These are phyloP conservation scores for Cyclocybe cylindracea DNA, from an alignment of 768 basidiomycete genomes.

Conservation along the genomic window DNA sequence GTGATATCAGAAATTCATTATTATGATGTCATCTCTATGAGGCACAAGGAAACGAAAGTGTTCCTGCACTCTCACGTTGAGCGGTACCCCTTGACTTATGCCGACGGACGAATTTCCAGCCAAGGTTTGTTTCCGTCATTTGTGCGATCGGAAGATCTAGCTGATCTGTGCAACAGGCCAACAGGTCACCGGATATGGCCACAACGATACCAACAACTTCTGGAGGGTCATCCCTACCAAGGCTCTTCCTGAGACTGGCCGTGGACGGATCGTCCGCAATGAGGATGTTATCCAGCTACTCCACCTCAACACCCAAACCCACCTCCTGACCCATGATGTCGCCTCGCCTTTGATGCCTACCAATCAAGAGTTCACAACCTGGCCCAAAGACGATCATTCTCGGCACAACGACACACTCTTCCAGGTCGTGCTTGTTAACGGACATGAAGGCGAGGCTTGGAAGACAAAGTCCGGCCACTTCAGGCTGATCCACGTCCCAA, in stretches of 20 bases:
- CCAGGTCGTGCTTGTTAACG: slow-evolving; percentile 71
- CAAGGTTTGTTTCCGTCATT: slow-evolving; percentile 55
- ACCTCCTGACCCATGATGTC: slow-evolving; percentile 94
- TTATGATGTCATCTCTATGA: slow-evolving; percentile 83
- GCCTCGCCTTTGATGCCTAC: slow-evolving; percentile 97
- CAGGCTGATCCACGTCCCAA: slow-evolving; percentile 84
- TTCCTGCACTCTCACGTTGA: slow-evolving; percentile 94
- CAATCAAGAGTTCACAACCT: slow-evolving; percentile 98
- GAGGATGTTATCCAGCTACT: slow-evolving; percentile 87
- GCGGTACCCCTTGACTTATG: slow-evolving; percentile 89
- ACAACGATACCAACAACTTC: slow-evolving; percentile 92
- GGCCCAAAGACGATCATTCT: slow-evolving; percentile 73
- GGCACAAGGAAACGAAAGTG: slow-evolving; percentile 92
- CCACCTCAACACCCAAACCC: slow-evolving; percentile 81
- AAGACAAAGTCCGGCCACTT: slow-evolving; percentile 95
- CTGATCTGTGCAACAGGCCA: slow-evolving; percentile 57
- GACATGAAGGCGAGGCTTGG: slow-evolving; percentile 78
- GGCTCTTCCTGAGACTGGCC: slow-evolving; percentile 90
- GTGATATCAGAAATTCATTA: slow-evolving; percentile 81
- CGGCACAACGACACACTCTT: slow-evolving; percentile 91
- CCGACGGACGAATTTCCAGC: slow-evolving; percentile 92
- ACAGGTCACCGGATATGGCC: slow-evolving; percentile 94
- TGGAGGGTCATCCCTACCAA: slow-evolving; percentile 97
- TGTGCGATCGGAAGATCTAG: background rate
- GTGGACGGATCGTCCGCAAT: slow-evolving; percentile 89